These are phyloP conservation scores for Lasiodiplodia hormozganensis DNA, from an alignment of 2,329 filamentous ascomycete genomes.

Conservation along the genomic window DNA sequence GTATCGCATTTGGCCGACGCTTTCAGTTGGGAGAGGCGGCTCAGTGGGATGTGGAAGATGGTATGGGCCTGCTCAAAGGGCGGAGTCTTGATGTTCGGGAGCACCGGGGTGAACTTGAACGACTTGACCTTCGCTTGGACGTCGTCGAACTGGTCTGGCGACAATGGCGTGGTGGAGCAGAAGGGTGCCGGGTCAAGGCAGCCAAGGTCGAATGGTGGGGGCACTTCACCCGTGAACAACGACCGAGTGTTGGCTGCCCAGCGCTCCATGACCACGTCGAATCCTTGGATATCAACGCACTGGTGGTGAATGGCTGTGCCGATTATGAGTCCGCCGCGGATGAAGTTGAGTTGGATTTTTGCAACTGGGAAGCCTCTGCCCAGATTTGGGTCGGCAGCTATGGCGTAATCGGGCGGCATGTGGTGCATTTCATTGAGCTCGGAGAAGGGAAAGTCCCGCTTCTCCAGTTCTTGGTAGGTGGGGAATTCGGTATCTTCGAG, in stretches of 20 bases:
- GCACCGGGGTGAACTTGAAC: too few relatives aligned
- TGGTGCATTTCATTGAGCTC: constrained; percentile 25
- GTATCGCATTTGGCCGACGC: background rate
- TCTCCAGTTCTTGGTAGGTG: constrained; percentile 32
- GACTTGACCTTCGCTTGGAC: too few relatives aligned
- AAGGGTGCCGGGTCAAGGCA: too few relatives aligned
- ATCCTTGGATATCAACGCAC: constrained; percentile 35
- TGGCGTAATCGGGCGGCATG: constrained; percentile 11
- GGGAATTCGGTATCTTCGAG: constrained; percentile 31
- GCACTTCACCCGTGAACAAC: too few relatives aligned
- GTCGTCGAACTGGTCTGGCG: too few relatives aligned
- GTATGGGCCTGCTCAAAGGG: background rate
- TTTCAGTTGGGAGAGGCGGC: constrained; percentile 33
- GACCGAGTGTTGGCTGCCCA: too few relatives aligned
- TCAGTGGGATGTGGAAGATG: background rate
- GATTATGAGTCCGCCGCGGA: constrained; percentile 39
- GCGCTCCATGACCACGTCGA: constrained; percentile 29
- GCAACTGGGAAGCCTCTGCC: constrained; percentile 28
- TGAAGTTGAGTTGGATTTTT: constrained; percentile 39
- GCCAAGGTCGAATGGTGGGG: too few relatives aligned
- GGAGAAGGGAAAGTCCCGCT: constrained; percentile 32
- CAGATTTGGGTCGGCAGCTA: background rate
- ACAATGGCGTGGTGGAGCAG: too few relatives aligned
- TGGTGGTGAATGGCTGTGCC: constrained; percentile 38
- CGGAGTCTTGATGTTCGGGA: too few relatives aligned